Conservation (phyloP, 1,139 yeast genomes). For the Nakaseomyces uthaithaninus region DNA sequence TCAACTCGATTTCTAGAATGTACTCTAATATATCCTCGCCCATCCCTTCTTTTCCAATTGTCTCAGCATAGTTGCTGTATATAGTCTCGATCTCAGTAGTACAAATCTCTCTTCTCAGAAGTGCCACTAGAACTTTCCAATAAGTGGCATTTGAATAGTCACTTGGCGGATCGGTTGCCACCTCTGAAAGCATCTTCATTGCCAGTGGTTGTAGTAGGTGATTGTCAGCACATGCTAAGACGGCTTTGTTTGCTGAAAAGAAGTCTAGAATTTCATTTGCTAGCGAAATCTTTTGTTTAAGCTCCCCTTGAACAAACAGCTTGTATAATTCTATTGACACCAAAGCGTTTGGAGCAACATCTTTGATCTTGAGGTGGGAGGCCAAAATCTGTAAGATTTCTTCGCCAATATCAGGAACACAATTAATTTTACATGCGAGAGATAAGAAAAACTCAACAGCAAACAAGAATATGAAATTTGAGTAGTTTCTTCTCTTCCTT, state of each 20-base stretch:
- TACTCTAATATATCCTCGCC: not conserved
- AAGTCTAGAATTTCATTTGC: not conserved
- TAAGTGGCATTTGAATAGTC: not conserved
- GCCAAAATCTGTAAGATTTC: constrained; percentile 14
- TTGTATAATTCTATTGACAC: not conserved
- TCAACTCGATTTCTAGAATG: not conserved
- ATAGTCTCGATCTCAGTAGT: not conserved
- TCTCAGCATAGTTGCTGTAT: not conserved
- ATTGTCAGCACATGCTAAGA: not conserved
- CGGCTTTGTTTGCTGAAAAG: not conserved
- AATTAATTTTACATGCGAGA: constrained; percentile 40
- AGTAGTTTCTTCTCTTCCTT: constrained; percentile 15
- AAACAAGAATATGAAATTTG: constrained; percentile 42
- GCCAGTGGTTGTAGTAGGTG: not conserved
- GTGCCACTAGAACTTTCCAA: not conserved
- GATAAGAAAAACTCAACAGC: constrained; percentile 49
- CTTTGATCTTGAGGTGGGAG: not conserved
- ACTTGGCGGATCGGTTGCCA: not conserved
- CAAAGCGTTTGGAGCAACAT: not conserved
- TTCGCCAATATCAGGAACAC: constrained; percentile 31
- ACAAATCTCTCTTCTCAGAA: not conserved
- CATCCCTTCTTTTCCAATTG: not conserved
- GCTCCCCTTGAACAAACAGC: not conserved
- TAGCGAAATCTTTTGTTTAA: not conserved
- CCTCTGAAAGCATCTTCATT: not conserved